Conservation (phyloP, 2,329 filamentous ascomycete genomes). For the Aspergillus viridinutans region DNA sequence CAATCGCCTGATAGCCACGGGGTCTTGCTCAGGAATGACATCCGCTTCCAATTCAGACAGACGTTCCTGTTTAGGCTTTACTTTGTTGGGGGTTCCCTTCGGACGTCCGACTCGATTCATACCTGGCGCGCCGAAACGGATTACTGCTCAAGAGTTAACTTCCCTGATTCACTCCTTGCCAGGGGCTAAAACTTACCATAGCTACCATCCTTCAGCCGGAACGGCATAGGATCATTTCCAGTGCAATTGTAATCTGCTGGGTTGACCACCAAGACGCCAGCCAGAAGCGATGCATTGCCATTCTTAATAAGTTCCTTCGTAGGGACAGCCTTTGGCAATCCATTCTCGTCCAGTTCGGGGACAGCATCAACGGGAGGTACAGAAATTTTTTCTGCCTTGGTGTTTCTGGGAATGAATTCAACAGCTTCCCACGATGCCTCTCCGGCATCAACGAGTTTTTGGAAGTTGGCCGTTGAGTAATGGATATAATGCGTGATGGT, state of each 20-base stretch:
- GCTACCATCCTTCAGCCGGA: constrained; percentile 25
- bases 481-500: constrained; percentile 52
- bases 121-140: not conserved
- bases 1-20: constrained; percentile 1
- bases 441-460: constrained; percentile 49
- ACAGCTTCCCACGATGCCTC: constrained; percentile 54
- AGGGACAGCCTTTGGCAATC: constrained; percentile 38
- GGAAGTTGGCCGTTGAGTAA: constrained; percentile 51
- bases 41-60: constrained; percentile 8
- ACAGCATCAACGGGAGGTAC: constrained; percentile 29
- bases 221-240: constrained; percentile 31
- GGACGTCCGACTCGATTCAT: constrained; percentile 9
- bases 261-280: constrained; percentile 31
- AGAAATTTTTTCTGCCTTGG: constrained; percentile 24
- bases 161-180: not conserved
- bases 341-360: constrained; percentile 44
- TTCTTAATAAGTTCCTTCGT: constrained; percentile 36
- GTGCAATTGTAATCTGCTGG: constrained; percentile 33
- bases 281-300: constrained; percentile 42
- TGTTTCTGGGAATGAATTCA: constrained; percentile 29
- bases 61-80: constrained; percentile 11
- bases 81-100: constrained; percentile 11
- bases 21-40: constrained; percentile 4
- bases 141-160: not conserved
- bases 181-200: constrained; percentile 22